phyloP scores from a whole-genome alignment of 257 asterid genomes.

The Ophiorrhiza pumila region DNA sequence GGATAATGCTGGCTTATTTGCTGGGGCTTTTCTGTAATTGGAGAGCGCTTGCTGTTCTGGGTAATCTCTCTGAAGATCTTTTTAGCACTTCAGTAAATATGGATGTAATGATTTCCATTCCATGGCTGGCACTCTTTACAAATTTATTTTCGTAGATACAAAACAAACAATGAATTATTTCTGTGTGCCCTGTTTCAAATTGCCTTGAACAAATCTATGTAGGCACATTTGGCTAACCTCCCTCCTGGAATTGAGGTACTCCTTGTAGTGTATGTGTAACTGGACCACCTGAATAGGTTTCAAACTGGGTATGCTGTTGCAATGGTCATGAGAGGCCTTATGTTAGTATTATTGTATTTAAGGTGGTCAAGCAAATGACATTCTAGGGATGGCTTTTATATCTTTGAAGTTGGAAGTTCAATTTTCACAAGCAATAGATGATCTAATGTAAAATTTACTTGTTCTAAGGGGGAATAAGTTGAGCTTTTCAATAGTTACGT shows the following conservation, averaged over 20 bases:
- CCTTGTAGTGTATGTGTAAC: background rate
- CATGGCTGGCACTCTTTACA: background rate
- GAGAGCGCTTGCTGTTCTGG: constrained; percentile 91
- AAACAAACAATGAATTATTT: background rate
- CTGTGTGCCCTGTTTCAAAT: background rate
- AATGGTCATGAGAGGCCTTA: background rate
- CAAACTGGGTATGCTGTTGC: too few relatives aligned
- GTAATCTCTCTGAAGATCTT: constrained; percentile 37
- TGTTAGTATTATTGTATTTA: background rate
- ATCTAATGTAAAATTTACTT: background rate
- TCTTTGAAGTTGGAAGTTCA: background rate
- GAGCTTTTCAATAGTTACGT: background rate
- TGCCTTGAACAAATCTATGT: background rate
- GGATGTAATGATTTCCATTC: background rate
- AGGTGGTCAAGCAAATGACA: background rate
- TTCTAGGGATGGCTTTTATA: background rate
- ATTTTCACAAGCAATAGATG: background rate
- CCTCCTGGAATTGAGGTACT: background rate
- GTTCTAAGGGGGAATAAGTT: background rate
- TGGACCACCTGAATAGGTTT: background rate
- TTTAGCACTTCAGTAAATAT: constrained; percentile 3
- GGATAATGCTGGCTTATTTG: constrained; percentile 79
- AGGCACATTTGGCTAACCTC: background rate
- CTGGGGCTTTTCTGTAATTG: constrained; percentile 74
- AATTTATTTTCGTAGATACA: background rate